Percentiles rank a stretch among this genome's conserved stretches.
Conservation (phyloP, 2,329 filamentous ascomycete species). For the Sporothrix euskadiensis region DNA sequence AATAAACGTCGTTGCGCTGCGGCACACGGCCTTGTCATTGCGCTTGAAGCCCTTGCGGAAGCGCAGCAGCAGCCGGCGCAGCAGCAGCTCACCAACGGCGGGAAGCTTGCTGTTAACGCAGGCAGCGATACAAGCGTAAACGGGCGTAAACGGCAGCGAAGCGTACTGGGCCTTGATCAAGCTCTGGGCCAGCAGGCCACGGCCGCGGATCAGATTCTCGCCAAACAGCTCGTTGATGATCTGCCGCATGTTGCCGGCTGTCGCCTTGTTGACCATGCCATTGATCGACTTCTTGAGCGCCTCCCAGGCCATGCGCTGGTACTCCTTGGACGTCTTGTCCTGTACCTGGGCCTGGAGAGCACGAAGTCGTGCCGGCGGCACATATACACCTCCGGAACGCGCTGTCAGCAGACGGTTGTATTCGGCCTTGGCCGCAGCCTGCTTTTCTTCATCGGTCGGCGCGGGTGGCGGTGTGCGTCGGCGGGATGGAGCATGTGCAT, state of each 20-base stretch:
- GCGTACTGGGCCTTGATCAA: conserved; percentile 99
- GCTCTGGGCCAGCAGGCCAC: conserved; percentile 89
- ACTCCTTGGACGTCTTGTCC: conserved; percentile 93
- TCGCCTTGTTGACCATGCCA: conserved; percentile 98
- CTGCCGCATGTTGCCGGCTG: conserved; percentile 95
- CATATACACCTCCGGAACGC: conserved; percentile 94
- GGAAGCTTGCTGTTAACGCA: conserved; percentile 98
- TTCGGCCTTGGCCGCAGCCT: conserved; percentile 84
- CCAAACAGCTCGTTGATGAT: conserved; percentile 95
- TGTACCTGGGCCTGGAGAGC: conserved; percentile 96
- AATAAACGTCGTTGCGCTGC: conserved; percentile 90
- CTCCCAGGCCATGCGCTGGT: conserved; percentile 99
- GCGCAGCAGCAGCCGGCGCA: conserved; percentile 82
- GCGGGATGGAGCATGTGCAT: neutral
- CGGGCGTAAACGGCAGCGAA: conserved; percentile 91
- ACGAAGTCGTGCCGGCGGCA: conserved; percentile 85
- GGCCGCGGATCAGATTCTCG: conserved; percentile 88
- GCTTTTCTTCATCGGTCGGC: conserved; percentile 77
- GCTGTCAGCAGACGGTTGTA: conserved; percentile 90
- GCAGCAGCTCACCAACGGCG: conserved; percentile 85
- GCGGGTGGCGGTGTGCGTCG: conserved; percentile 42
- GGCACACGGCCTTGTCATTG: conserved; percentile 95
- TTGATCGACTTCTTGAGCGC: conserved; percentile 98
- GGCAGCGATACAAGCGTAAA: conserved; percentile 92
- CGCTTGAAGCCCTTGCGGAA: conserved; percentile 94